Percentiles rank a stretch among this genome's conserved stretches.
Conservation (phyloP, 1,139 yeast species). For the Geotrichum restrictum region DNA sequence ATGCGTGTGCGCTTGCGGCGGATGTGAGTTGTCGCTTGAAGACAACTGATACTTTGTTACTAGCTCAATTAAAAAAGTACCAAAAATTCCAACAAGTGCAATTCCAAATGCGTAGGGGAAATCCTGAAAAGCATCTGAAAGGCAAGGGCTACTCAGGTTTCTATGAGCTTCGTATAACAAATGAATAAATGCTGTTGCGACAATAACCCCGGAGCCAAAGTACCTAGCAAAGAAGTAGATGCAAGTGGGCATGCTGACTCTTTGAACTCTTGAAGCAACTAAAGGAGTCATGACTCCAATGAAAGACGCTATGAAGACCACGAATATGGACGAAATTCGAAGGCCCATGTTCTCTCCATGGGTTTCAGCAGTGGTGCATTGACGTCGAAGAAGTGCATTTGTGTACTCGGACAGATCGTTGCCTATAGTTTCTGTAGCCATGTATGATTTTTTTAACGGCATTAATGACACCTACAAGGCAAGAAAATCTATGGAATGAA, state of each 20-base stretch:
- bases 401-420: neutral
- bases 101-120: conserved; percentile 64
- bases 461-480: too few relatives aligned
- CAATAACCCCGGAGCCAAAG: conserved; percentile 89
- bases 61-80: conserved; percentile 36
- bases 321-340: conserved; percentile 70
- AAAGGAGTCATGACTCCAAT: conserved; percentile 49
- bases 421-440: neutral
- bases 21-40: conserved; percentile 12
- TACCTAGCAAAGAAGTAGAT: conserved; percentile 69
- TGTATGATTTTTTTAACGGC: too few relatives aligned
- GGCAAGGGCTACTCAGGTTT: conserved; percentile 49
- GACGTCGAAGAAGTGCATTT: conserved; percentile 2
- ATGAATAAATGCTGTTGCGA: conserved; percentile 86
- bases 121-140: conserved; percentile 51
- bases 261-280: conserved; percentile 29
- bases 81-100: conserved; percentile 46
- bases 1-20: conserved; percentile 25
- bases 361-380: conserved; percentile 32
- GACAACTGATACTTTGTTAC: conserved; percentile 25
- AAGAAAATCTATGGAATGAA: too few relatives aligned
- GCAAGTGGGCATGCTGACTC: conserved; percentile 48
- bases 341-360: conserved; percentile 54
- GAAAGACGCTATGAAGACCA: conserved; percentile 56
- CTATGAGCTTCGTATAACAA: conserved; percentile 73